Base-by-base conservation (phyloP, 768 basidiomycete genomes). In the Phylloporus scabripes region DNA sequence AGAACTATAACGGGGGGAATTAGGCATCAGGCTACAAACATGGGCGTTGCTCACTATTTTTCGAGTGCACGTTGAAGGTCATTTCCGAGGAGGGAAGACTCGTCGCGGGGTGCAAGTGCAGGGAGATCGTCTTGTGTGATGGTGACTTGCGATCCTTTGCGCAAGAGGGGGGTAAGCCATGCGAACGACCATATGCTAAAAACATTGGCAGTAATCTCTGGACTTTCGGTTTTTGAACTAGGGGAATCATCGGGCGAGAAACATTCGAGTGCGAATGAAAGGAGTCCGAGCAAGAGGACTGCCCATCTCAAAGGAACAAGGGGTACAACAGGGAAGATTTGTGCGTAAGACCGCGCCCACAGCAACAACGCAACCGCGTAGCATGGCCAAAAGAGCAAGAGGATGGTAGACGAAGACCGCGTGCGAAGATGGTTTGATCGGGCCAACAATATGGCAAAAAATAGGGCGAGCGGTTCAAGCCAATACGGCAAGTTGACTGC, bases 61-160 rank as follows among this genome's bases (percentile, higher is more conserved):
- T 80, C 57, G 71, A 92, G 74, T 3, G 87, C 78, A 0, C 58
- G 61, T 48, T 83, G 72, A n/a, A 96, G 74, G 14, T 75, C 73
- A 8, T 72, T 56, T 11, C 85, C 85, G 1, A 96, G 78, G 17
- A 78, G 77, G 18, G 74, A 74, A 1, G 91, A 83, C 56, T 85
- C 81, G 59, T 97, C 90, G 9, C 69, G 60, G 0, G 82, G 71
- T 21, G 80, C 70, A 18, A 96, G 72, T 0, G 82, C 76, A 40
- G 92, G 92, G 20, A 98, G 76, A 60, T 98, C 95, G 23, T 85
- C 77, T 62, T 95, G 92, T 0, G 85, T 86, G 49, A 97, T 83
- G 62, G 77, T 82, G 46, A 78, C 68, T 5, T 69, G 64, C 0
- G 77, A 75, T 29, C 87, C 87, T 59, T 83, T 83, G 56, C 72